A percentile compares a stretch with the other conserved stretches of the same genome.
Conservation (phyloP, 2,329 filamentous ascomycete genomes). For the Aspergillaceae sp. region DNA sequence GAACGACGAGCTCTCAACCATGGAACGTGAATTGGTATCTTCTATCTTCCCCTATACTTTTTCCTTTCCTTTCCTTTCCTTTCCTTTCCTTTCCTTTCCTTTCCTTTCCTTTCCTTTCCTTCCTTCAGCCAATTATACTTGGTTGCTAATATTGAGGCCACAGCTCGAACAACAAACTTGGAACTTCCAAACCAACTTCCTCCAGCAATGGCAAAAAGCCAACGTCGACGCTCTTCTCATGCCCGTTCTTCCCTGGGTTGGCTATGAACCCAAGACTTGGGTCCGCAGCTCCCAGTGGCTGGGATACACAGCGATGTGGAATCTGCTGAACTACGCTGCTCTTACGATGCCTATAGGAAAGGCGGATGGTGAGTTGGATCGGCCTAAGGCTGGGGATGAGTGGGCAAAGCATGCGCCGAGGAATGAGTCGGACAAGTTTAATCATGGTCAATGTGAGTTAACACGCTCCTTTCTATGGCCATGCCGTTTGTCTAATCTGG, state of each 20-base stretch:
- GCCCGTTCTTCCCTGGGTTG: conserved; percentile 21
- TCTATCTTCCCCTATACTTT: too few species aligned
- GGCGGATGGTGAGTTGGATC: conserved; percentile 30
- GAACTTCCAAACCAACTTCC: conserved; percentile 11
- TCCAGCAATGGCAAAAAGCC: conserved; percentile 17
- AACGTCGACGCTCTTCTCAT: conserved; percentile 24
- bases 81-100: too few species aligned
- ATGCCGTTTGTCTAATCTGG: conserved; percentile 2
- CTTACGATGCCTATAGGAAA: conserved; percentile 34
- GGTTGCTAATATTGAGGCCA: too few species aligned
- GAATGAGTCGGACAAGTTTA: conserved; percentile 42
- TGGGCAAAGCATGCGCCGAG: conserved; percentile 27
- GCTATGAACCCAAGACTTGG: conserved; percentile 21
- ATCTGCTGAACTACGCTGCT: conserved; percentile 27
- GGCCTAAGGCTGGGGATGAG: conserved; percentile 18
- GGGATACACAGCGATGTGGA: conserved; percentile 29
- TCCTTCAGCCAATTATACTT: too few species aligned
- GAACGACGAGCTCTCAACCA: conserved; percentile 13
- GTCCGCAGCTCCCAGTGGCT: conserved; percentile 24
- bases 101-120: too few species aligned
- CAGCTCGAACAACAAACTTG: conserved; percentile 16
- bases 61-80: too few species aligned
- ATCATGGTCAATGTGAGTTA: conserved; percentile 27
- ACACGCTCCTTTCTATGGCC: background rate
- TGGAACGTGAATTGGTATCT: conserved; percentile 15